A percentile compares a stretch with the other conserved stretches of the same genome.
Conservation (phyloP, 179 eudicot species). For the Beta corolliflora region DNA sequence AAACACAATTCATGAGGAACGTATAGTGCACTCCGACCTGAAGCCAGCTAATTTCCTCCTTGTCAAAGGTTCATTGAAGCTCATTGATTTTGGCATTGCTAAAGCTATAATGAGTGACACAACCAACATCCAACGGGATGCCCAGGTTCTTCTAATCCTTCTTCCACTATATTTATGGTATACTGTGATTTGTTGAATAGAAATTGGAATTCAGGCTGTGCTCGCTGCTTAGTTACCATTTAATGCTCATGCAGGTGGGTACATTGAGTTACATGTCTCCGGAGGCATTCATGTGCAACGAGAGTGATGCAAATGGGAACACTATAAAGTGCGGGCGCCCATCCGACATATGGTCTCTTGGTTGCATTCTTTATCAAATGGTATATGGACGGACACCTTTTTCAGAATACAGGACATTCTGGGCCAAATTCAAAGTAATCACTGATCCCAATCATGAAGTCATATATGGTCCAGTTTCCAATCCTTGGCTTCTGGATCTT, state of each 20-base stretch:
- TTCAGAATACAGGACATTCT: conserved; percentile 85
- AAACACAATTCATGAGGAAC: conserved; percentile 91
- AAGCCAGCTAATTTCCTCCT: conserved; percentile 98
- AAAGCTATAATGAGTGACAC: conserved; percentile 98
- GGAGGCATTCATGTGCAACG: conserved; percentile 96
- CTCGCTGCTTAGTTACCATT: not conserved
- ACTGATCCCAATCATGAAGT: conserved; percentile 86
- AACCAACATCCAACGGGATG: conserved; percentile 94
- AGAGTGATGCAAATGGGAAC: conserved; percentile 81
- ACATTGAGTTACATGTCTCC: conserved; percentile 99
- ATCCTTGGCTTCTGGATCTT: conserved; percentile 82
- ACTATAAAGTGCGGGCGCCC: conserved; percentile 90
- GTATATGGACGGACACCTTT: conserved; percentile 96
- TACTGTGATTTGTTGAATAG: not conserved
- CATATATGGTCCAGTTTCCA: conserved; percentile 55
- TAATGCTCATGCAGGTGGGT: conserved; percentile 67
- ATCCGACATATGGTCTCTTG: conserved; percentile 97
- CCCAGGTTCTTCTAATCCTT: conserved; percentile 60
- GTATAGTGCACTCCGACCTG: conserved; percentile 95
- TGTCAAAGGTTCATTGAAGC: conserved; percentile 88
- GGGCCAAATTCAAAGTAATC: conserved; percentile 94
- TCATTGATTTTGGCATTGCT: conserved; percentile 98
- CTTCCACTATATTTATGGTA: not conserved
- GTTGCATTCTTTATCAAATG: conserved; percentile 99
- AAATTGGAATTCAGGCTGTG: not conserved